These are phyloP conservation scores for Solanum bulbocastanum DNA, from an alignment of 257 asterid species.

Conservation along the genomic window DNA sequence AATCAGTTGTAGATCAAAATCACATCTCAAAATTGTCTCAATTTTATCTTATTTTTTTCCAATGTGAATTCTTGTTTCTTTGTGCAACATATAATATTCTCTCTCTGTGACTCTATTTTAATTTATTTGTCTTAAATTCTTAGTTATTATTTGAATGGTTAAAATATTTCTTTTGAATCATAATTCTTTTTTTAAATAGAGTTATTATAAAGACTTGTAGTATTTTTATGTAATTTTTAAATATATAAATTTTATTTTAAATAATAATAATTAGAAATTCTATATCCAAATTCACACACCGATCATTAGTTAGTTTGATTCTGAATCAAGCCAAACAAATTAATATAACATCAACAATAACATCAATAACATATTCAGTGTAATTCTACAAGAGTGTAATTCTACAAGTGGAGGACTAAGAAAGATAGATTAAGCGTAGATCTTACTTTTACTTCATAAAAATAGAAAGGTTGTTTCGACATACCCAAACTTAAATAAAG, in stretches of 20 bases:
- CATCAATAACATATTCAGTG: not conserved
- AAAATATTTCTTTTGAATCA: not conserved
- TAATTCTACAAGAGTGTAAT: not conserved
- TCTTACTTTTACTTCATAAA: not conserved
- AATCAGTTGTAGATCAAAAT: conserved; percentile 12
- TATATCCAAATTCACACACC: not conserved
- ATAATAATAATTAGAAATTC: not conserved
- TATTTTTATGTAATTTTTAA: not conserved
- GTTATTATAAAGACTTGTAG: no score
- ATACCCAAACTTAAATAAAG: not conserved
- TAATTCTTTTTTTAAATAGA: no score
- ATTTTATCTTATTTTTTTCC: not conserved
- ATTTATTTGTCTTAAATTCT: not conserved
- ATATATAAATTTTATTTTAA: not conserved
- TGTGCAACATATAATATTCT: not conserved
- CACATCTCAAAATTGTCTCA: not conserved
- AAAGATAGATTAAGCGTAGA: fast-evolving
- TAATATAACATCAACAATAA: not conserved
- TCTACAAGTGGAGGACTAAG: fast-evolving
- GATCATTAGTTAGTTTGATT: not conserved
- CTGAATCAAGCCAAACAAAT: not conserved
- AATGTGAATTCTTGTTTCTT: not conserved
- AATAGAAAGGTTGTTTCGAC: fast-evolving
- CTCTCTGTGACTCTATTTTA: fast-evolving
- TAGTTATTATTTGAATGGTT: no score